These are phyloP conservation scores for Lippia alba DNA, from an alignment of 305 asterid genomes.

Conservation along the genomic window DNA sequence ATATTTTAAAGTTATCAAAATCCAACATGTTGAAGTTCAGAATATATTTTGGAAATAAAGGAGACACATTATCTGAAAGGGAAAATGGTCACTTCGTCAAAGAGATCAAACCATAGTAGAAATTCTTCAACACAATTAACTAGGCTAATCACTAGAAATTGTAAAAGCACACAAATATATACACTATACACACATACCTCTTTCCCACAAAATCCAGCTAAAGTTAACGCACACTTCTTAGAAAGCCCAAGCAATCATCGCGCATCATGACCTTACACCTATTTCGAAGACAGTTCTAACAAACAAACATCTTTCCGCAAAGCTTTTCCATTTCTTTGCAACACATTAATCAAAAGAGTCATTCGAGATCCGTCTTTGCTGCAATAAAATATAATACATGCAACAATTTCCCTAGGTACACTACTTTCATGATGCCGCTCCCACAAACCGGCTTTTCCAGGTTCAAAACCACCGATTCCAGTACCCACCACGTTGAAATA, in stretches of 20 bases:
- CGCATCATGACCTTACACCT: neutral
- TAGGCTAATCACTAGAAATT: too few relatives aligned
- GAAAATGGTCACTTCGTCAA: too few relatives aligned
- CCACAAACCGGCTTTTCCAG: constrained; percentile 12
- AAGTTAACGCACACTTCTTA: neutral
- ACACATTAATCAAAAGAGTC: neutral
- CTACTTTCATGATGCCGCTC: constrained; percentile 14
- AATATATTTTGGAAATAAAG: too few relatives aligned
- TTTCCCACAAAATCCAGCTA: too few relatives aligned
- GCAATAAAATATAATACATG: constrained; percentile 20
- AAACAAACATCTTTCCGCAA: constrained; percentile 3
- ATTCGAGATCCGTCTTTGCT: neutral
- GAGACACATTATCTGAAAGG: too few relatives aligned
- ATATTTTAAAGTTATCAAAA: too few relatives aligned
- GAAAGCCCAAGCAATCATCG: neutral
- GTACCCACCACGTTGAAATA: constrained; percentile 12
- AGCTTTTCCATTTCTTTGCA: too few relatives aligned
- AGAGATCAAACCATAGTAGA: too few relatives aligned
- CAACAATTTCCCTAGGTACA: constrained; percentile 19
- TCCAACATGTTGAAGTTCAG: too few relatives aligned
- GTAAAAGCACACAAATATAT: too few relatives aligned
- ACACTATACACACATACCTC: too few relatives aligned
- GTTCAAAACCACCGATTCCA: constrained; percentile 24
- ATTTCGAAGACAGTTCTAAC: neutral
- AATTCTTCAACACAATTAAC: too few relatives aligned